Conservation (phyloP, 2,329 filamentous ascomycete genomes). For the Bimuria novae-zelandiae region DNA sequence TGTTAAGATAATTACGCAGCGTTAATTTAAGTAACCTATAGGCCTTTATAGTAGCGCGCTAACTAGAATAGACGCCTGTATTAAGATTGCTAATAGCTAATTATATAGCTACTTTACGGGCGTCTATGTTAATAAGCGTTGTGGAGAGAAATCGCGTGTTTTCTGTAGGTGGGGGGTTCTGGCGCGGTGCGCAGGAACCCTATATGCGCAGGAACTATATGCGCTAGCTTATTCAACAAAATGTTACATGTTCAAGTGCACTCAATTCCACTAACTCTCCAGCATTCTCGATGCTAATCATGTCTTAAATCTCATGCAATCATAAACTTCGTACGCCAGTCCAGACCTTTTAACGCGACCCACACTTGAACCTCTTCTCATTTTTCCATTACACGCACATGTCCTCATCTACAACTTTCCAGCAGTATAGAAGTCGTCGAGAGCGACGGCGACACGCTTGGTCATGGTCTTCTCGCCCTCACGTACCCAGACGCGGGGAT, state of each 20-base stretch:
- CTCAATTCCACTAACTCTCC: neutral
- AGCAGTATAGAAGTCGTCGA: slow-evolving; percentile 90
- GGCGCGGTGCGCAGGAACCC: no score
- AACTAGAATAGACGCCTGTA: no score
- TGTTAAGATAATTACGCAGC: no score
- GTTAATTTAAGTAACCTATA: no score
- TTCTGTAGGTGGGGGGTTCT: no score
- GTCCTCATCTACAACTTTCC: slow-evolving; percentile 67
- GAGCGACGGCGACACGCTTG: slow-evolving; percentile 73
- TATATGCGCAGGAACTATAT: no score
- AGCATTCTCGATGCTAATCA: neutral
- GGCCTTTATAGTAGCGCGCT: no score
- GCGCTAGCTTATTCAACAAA: slow-evolving; percentile 1
- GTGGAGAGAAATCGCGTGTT: no score
- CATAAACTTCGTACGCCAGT: slow-evolving; percentile 22
- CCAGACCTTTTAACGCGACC: neutral
- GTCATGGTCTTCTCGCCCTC: slow-evolving; percentile 97
- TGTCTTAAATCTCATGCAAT: slow-evolving; percentile 6
- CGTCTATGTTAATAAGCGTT: no score
- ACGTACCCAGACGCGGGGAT: slow-evolving; percentile 92
- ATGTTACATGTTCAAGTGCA: slow-evolving; percentile 1
- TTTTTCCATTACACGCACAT: neutral
- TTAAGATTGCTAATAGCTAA: no score
- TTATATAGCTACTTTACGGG: no score
- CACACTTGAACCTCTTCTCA: neutral